phyloP scores from a whole-genome alignment of 2,329 filamentous ascomycete species.

The Hirsutella rhossiliensis region DNA sequence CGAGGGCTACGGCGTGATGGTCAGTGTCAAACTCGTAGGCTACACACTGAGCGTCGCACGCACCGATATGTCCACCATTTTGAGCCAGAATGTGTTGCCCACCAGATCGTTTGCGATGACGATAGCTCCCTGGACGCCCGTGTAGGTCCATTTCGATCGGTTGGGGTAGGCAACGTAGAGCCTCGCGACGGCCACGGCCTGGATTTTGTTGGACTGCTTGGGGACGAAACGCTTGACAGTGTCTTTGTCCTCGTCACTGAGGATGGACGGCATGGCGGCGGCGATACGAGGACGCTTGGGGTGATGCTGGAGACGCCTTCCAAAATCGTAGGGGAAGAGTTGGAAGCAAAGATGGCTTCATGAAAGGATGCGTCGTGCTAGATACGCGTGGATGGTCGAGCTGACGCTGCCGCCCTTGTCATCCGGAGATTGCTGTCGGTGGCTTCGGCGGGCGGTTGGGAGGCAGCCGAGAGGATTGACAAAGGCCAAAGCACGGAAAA shows the following conservation, averaged over 20 bases:
- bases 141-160: constrained; percentile 80
- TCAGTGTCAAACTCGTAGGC: constrained; percentile 5
- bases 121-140: constrained; percentile 80
- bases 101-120: constrained; percentile 91
- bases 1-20: constrained; percentile 40
- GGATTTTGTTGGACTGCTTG: constrained; percentile 93
- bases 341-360: not conserved
- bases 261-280: constrained; percentile 47
- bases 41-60: not conserved
- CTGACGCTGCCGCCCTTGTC: not conserved
- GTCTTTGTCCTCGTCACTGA: constrained; percentile 90
- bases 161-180: constrained; percentile 90
- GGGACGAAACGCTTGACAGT: constrained; percentile 90
- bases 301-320: not conserved
- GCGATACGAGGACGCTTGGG: not conserved
- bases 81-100: constrained; percentile 93
- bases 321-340: not conserved
- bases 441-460: not conserved
- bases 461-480: not conserved
- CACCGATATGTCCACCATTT: constrained; percentile 93
- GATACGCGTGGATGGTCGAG: not conserved
- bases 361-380: not conserved
- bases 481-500: not conserved
- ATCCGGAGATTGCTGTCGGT: not conserved
- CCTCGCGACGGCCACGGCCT: constrained; percentile 83